Conservation (phyloP, 345 rosid genomes). For the Boechera divaricarpa region DNA sequence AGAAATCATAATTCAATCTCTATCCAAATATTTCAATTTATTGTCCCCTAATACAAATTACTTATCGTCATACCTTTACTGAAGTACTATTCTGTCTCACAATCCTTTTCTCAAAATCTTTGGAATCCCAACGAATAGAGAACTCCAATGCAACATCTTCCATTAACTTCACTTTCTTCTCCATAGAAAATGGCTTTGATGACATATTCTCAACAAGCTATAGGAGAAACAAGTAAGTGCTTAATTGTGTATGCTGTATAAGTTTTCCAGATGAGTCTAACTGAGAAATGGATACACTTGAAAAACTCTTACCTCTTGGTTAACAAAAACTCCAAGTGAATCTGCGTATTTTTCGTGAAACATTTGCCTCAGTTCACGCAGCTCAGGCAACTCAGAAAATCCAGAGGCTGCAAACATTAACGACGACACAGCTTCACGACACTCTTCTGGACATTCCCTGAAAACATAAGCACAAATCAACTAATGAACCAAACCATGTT, state of each 20-base stretch:
- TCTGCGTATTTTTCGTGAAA: conserved; percentile 80
- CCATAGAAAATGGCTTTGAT: conserved; percentile 58
- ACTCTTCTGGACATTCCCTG: conserved; percentile 91
- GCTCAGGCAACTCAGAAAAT: conserved; percentile 89
- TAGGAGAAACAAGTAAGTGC: conserved; percentile 21
- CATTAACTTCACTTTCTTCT: conserved; percentile 75
- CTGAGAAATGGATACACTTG: conserved; percentile 12
- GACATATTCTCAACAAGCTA: conserved; percentile 74
- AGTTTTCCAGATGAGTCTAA: conserved; percentile 14
- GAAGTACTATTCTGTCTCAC: conserved; percentile 42
- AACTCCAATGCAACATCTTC: conserved; percentile 77
- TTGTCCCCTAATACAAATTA: conserved; percentile 1
- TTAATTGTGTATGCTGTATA: conserved; percentile 36
- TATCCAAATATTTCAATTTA: conserved; percentile 21
- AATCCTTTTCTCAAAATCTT: conserved; percentile 62
- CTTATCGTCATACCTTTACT: conserved; percentile 55
- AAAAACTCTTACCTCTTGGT: conserved; percentile 66
- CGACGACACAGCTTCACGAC: conserved; percentile 81
- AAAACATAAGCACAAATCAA: conserved; percentile 18
- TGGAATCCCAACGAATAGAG: conserved; percentile 79
- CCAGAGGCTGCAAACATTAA: conserved; percentile 95
- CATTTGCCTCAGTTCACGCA: conserved; percentile 83
- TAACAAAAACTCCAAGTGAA: conserved; percentile 69
- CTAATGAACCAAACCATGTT: conserved; percentile 5
- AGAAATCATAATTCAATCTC: conserved; percentile 22